Evolutionary conservation across 2,329 filamentous ascomycete species (phyloP).

Genomic region (Talaromyces sp.): DNA sequence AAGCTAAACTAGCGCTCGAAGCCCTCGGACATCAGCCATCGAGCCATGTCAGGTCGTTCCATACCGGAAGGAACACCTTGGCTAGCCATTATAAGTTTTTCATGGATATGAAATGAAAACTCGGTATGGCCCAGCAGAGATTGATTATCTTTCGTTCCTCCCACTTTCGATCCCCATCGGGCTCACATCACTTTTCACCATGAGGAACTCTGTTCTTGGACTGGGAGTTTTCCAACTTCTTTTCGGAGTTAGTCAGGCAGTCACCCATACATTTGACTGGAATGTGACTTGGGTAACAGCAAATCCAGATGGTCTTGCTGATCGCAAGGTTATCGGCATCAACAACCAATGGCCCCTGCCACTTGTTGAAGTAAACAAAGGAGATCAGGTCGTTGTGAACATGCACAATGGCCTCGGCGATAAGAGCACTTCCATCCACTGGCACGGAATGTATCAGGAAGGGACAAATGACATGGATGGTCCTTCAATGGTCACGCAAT

Average conservation of each 20-base stretch:
- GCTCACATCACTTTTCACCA: too few species aligned
- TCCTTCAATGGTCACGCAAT: slow-evolving; percentile 68
- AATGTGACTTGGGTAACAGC: slow-evolving; percentile 59
- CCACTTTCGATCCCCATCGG: too few species aligned
- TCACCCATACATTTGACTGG: slow-evolving; percentile 46
- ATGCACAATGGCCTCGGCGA: slow-evolving; percentile 69
- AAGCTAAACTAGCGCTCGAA: too few species aligned
- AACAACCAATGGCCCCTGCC: slow-evolving; percentile 77
- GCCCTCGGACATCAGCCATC: too few species aligned
- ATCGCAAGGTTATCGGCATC: slow-evolving; percentile 66
- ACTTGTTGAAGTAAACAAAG: slow-evolving; percentile 71
- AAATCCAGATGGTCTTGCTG: slow-evolving; percentile 55
- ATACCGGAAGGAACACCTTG: too few species aligned
- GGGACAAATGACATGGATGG: slow-evolving; percentile 77
- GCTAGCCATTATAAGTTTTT: too few species aligned
- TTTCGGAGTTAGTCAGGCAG: neutral
- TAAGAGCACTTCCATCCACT: slow-evolving; percentile 68
- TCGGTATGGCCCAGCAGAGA: too few species aligned
- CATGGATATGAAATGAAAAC: too few species aligned
- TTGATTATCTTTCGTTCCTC: too few species aligned
- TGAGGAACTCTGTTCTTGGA: neutral
- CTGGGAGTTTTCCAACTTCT: neutral
- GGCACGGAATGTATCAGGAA: slow-evolving; percentile 77
- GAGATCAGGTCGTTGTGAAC: slow-evolving; percentile 71
- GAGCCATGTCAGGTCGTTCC: too few species aligned